phyloP scores from a whole-genome alignment of 1,284 basidiomycete genomes.

The Pseudozyma hubeiensis region DNA sequence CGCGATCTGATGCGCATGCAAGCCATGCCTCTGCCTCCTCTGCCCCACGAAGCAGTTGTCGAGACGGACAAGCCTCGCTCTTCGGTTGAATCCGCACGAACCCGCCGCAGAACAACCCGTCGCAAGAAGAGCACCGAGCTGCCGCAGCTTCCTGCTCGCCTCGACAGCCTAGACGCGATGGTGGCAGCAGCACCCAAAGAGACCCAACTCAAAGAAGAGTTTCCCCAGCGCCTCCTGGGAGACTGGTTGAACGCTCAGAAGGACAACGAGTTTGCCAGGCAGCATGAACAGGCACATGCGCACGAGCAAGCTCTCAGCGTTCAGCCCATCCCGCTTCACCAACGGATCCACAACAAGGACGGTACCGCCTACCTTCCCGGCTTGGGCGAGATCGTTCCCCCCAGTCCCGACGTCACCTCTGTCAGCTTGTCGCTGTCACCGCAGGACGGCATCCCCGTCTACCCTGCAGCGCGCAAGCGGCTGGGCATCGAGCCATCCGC shows the following conservation, averaged over 20 bases:
- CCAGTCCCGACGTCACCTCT: conserved; percentile 22
- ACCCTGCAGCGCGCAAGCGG: conserved; percentile 17
- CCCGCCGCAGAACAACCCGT: conserved; percentile 23
- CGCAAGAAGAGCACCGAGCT: conserved; percentile 23
- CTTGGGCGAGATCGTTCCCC: conserved; percentile 38
- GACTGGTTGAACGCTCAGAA: conserved; percentile 28
- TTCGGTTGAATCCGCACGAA: conserved; percentile 9
- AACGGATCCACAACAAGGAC: conserved; percentile 18
- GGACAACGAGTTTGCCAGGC: not conserved
- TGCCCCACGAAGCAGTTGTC: conserved; percentile 6
- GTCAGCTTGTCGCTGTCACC: not conserved
- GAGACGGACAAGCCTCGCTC: conserved; percentile 12
- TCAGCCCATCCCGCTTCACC: conserved; percentile 27
- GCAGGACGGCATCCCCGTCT: conserved; percentile 11
- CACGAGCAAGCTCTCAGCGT: conserved; percentile 10
- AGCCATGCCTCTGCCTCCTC: conserved; percentile 31
- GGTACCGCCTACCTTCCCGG: conserved; percentile 29
- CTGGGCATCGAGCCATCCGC: conserved; percentile 8
- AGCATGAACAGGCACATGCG: not conserved
- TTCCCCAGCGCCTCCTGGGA: conserved; percentile 35
- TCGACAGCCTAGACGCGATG: conserved; percentile 28
- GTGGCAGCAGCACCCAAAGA: conserved; percentile 38
- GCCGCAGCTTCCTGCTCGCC: conserved; percentile 23
- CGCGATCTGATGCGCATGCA: conserved; percentile 25
- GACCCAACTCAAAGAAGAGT: conserved; percentile 27